Evolutionary conservation across 1,139 yeast genomes (phyloP), one percentile per base, ranked within the genome.

Genomic region (Geotrichum cucujoidarum): DNA sequence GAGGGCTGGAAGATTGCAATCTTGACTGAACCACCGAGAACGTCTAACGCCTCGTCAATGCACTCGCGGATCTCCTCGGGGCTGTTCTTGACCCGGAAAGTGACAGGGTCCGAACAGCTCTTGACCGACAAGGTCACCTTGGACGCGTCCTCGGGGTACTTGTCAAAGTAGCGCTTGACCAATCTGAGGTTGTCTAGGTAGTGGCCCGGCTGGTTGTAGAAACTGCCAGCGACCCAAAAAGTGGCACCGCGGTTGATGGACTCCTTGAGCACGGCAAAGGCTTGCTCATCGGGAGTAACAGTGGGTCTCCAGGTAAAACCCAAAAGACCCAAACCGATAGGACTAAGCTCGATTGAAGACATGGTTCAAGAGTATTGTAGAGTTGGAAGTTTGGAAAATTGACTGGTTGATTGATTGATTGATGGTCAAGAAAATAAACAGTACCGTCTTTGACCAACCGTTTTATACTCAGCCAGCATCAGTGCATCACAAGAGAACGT

Each of bases 141-240:
- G 48, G 75, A 68, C 41, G 77, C 71, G 46, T 69, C 66, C 40
- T 76, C 80, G 0, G 85, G 84, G 52, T 77, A 70, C 57, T 73
- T 69, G 16, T 67, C 72, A 52, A 84, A 77, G 61, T 81, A 87
- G 13, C 73, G 74, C 47, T 75, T 69, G 40, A 85, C 60, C 47
- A 79, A 71, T 56, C 74, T 68, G 65, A 84, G 66, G 57, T 80
- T 80, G 55, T 69, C 66, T 47, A 66, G 69, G 42, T 74, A 70
- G 41, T 68, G 65, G 3, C 66, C 67, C 43, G 72, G 66, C 0
- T 72, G 64, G 22, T 94, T 94, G 60, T 88, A 88, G 61, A 87
- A 85, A 57, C 83, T 92, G 49, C 94, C 95, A 29, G 78, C 78
- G 60, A 87, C 87, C 68, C 86, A 69, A 52, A 83, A 74, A 27